Base-by-base conservation (phyloP, 179 eudicot genomes). In the Gypsophila paniculata region DNA sequence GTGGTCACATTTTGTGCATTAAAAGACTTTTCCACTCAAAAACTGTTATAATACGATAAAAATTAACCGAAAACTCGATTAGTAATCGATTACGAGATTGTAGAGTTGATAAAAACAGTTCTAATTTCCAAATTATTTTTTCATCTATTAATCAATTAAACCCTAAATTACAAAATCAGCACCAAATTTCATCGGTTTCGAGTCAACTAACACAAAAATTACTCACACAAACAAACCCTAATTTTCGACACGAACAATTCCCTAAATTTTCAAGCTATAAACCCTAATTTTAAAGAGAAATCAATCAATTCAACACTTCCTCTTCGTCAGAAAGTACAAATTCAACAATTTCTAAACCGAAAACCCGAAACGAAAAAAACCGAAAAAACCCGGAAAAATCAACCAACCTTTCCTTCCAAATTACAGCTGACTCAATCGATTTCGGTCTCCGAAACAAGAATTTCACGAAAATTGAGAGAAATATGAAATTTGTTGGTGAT, bases 381-480 rank as follows among this genome's bases (percentile, higher is more conserved):
- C 13, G 3, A 32, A 23, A 44, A 65, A 54, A 23, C 17, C 19
- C 8, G 22, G 9, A 0, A 29, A 36, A 25, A 61, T 54, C 61
- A 76, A 82, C 83, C 76, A 74, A 82, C 83, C 86, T 82, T 53
- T 72, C 77, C n/a, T n/a, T n/a, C n/a, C n/a, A n/a, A n/a, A n/a
- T n/a, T n/a, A n/a, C n/a, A n/a, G n/a, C n/a, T n/a, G n/a, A n/a
- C n/a, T n/a, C n/a, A n/a, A n/a, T n/a, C n/a, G n/a, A 23, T 39
- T 29, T 14, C 15, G 1, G 2, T 38, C 18, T 8, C 9, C 46
- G 5, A 32, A n/a, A 2, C 1, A 21, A 39, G 10, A 65, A 39
- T 65, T 65, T 44, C 53, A 14, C 39, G 69, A 42, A 36, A 65
- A 42, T 65, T 10, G 9, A 26, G 0, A 4, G 7, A 60, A 42